phyloP scores from a whole-genome alignment of 75 land plant genomes.

The Cunninghamia lanceolata region DNA sequence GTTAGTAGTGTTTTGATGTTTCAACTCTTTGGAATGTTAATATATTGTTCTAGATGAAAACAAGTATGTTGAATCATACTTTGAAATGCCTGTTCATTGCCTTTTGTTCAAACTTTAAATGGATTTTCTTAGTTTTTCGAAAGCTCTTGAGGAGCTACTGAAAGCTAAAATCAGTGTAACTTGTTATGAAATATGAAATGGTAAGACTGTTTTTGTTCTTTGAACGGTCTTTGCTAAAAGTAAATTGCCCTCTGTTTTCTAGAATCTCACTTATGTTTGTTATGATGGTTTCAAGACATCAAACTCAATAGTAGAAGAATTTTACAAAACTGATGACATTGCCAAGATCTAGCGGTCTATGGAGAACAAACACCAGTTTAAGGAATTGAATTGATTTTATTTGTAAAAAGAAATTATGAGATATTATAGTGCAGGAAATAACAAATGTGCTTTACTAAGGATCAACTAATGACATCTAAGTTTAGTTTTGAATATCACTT shows the following conservation, averaged over 20 bases:
- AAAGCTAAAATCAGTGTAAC: background rate
- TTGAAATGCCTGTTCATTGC: background rate
- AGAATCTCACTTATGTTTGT: background rate
- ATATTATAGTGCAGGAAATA: background rate
- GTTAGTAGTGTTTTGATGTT: background rate
- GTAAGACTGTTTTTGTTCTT: background rate
- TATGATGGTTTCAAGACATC: background rate
- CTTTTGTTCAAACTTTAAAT: background rate
- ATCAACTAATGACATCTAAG: background rate
- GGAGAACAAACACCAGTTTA: background rate
- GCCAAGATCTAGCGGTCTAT: background rate
- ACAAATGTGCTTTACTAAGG: background rate
- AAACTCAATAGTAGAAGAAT: background rate
- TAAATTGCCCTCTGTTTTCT: background rate
- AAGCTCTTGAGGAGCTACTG: background rate
- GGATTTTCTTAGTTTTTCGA: background rate
- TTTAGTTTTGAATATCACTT: background rate
- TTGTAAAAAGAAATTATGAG: background rate
- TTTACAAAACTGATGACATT: no score
- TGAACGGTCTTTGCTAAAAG: background rate
- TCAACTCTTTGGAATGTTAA: background rate
- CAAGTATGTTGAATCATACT: background rate
- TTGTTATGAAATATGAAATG: background rate
- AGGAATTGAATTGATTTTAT: background rate
- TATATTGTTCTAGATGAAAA: background rate